Percentiles rank a stretch among this genome's conserved stretches.
phyloP scores from a whole-genome alignment of 1,284 basidiomycete genomes.

The Ganoderma lucidum region DNA sequence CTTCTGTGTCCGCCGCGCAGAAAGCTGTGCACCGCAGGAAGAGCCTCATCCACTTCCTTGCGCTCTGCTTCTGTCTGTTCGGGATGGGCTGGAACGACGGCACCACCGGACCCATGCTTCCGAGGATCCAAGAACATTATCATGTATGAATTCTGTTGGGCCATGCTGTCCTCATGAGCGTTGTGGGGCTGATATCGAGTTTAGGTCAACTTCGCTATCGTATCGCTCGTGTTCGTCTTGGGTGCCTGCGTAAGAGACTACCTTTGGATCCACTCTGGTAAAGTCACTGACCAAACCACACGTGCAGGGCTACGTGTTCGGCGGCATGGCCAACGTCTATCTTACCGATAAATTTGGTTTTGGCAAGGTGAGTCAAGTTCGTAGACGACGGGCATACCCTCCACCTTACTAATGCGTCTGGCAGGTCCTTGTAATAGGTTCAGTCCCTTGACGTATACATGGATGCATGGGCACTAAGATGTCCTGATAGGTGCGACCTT shows the following conservation, averaged over 20 bases:
- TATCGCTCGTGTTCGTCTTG: constrained; percentile 58
- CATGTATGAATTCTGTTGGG: constrained; percentile 43
- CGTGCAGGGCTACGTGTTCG: constrained; percentile 58
- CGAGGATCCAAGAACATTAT: constrained; percentile 62
- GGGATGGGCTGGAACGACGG: constrained; percentile 67
- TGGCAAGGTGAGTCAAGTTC: constrained; percentile 55
- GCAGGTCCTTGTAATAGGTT: constrained; percentile 41
- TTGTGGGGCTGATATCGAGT: neutral
- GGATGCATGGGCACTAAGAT: neutral
- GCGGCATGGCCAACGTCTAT: constrained; percentile 61
- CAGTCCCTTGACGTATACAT: neutral
- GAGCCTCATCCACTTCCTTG: constrained; percentile 42
- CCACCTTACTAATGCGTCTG: neutral
- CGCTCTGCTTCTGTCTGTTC: constrained; percentile 48
- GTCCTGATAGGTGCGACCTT: constrained; percentile 46
- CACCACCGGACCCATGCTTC: constrained; percentile 61
- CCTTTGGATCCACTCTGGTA: neutral
- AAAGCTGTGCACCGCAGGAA: constrained; percentile 21
- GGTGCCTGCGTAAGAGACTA: constrained; percentile 50
- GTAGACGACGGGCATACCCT: neutral
- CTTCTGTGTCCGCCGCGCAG: constrained; percentile 29
- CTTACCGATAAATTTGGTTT: constrained; percentile 66
- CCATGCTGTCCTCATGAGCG: constrained; percentile 17
- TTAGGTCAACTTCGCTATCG: constrained; percentile 55
- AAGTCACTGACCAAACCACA: neutral